phyloP scores from a whole-genome alignment of 225 moss, liverwort and hornwort genomes.

The Lunularia cruciata region DNA sequence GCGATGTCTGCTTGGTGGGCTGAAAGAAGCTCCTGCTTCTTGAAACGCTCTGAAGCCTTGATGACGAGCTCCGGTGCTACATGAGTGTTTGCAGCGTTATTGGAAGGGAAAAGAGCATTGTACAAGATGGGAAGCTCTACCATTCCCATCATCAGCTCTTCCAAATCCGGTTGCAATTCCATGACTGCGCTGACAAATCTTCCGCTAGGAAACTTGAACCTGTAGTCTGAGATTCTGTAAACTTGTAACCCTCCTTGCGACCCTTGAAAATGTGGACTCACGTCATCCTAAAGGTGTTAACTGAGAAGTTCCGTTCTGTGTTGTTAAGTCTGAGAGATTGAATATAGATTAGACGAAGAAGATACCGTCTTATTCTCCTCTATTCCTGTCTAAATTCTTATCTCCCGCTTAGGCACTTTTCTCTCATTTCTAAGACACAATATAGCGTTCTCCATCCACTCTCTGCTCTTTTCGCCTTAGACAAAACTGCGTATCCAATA shows the following conservation, averaged over 20 bases:
- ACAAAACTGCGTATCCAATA: no score
- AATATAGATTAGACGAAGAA: no score
- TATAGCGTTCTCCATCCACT: no score
- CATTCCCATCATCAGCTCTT: conserved; percentile 32
- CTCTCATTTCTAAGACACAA: no score
- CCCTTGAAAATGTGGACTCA: not conserved
- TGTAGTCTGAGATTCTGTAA: not conserved
- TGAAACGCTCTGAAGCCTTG: conserved; percentile 32
- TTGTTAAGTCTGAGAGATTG: not conserved
- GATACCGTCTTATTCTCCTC: not conserved
- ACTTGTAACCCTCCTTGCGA: not conserved
- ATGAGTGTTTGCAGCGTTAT: not conserved
- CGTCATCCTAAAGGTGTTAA: not conserved
- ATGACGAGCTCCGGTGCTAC: conserved; percentile 16
- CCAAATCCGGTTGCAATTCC: conserved; percentile 8
- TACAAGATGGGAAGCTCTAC: conserved; percentile 33
- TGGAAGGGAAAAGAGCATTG: conserved; percentile 25
- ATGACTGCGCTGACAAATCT: not conserved
- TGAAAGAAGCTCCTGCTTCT: conserved; percentile 26
- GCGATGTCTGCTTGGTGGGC: conserved; percentile 23
- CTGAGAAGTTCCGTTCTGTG: no score
- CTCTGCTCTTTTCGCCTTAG: no score
- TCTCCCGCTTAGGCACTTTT: no score
- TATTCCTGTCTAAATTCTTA: not conserved
- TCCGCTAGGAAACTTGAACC: not conserved